Base-by-base conservation (phyloP, 805 yeast genomes). In the Lipomyces yamanashiensis region DNA sequence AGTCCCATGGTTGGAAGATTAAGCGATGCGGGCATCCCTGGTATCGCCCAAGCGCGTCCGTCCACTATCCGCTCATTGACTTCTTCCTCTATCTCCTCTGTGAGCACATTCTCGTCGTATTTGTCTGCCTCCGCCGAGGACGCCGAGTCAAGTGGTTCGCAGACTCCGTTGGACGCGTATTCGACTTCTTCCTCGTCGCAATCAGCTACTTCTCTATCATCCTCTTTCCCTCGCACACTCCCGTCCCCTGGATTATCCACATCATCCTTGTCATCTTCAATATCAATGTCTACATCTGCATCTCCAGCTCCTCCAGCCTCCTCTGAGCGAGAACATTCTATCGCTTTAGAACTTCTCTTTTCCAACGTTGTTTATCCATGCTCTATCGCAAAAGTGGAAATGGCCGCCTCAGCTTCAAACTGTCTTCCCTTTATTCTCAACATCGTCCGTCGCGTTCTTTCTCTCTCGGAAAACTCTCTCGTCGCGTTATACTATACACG, bases 401-500 rank as follows among this genome's bases (percentile, higher is more conserved):
- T 55, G 49, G 33, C 39, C 2, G 45, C 61, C 5, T 56, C 51
- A 7, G 37, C 58, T 3, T 53, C 49, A n/a, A 34, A 49, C 23
- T 49, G 59, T 19, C 63, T 63, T n/a, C 48, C 63, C 8, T 59
- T 59, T 51, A 47, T 64, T 1, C 61, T 57, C 9, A 48, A 37
- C 19, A 40, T 66, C 7, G 62, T 63, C 47, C 62, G 68, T 19
- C 49, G 43, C 2, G 34, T 57, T 3, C 51, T 63, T 17, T 13
- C 52, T 43, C 54, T 63, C 17, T 51, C 58, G 1, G 64, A 63
- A 5, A 43, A 54, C 55, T 41, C 62, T 7, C 59, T 56, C 5
- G 54, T 62, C n/a, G 60, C 56, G 15, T 36, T 63, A 15, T 63
- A 63, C 51, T 63, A 54, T 37, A 21, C 41, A 36, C 50, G 57